Percentiles rank a stretch among this genome's conserved stretches.
These are phyloP conservation scores for Fusarium sp. DNA, from an alignment of 2,329 filamentous ascomycete genomes.

Conservation along the genomic window DNA sequence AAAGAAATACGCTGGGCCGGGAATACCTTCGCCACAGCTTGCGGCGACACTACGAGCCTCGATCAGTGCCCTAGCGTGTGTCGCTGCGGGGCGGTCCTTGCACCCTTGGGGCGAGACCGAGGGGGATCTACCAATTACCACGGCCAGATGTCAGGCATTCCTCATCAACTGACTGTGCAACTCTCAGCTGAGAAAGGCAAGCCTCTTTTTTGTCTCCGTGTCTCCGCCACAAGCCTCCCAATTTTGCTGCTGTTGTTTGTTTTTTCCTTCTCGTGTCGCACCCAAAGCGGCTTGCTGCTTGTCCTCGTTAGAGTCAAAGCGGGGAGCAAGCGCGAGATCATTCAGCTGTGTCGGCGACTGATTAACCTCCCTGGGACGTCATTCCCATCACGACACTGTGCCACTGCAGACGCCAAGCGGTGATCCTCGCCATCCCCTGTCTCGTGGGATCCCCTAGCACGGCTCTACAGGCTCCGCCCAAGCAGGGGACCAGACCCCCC, in stretches of 20 bases:
- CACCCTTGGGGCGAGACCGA: slow-evolving; percentile 13
- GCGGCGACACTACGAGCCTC: slow-evolving; percentile 28
- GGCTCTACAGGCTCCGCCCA: slow-evolving; percentile 17
- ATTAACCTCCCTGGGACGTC: slow-evolving; percentile 5
- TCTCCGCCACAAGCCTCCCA: slow-evolving; percentile 6
- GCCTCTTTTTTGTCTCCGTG: background rate
- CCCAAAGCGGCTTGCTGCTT: background rate
- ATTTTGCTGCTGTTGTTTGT: background rate
- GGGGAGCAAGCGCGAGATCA: background rate
- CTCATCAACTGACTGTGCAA: slow-evolving; percentile 14
- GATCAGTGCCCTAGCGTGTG: slow-evolving; percentile 23
- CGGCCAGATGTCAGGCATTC: background rate
- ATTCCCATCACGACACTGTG: slow-evolving; percentile 4
- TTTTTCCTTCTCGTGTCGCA: background rate
- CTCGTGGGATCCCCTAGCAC: slow-evolving; percentile 22
- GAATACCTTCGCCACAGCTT: slow-evolving; percentile 37
- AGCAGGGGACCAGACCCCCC: slow-evolving; percentile 18
- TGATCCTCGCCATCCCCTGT: slow-evolving; percentile 37
- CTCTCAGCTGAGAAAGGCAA: slow-evolving; percentile 20
- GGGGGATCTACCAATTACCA: slow-evolving; percentile 17
- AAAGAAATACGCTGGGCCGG: slow-evolving; percentile 3
- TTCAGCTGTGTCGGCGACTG: background rate
- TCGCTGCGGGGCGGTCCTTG: slow-evolving; percentile 18
- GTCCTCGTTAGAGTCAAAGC: background rate
- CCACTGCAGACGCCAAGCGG: slow-evolving; percentile 27